phyloP scores from a whole-genome alignment of 164 flowering plant species.

The Aristolochia californica region DNA sequence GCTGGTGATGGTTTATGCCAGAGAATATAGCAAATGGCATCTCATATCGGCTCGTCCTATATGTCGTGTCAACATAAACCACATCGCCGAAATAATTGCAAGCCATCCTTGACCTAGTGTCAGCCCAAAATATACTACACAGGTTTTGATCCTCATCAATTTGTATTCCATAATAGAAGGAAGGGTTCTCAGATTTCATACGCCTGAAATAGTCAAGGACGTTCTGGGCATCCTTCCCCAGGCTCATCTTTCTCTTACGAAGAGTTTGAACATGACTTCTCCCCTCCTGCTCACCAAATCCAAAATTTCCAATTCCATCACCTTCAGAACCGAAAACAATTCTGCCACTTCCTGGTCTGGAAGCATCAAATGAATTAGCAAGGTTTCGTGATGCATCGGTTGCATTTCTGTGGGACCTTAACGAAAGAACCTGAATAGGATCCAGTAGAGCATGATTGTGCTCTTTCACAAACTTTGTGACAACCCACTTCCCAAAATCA shows the following conservation, averaged over 20 bases:
- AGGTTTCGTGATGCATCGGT: constrained; percentile 1
- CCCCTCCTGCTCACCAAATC: constrained; percentile 75
- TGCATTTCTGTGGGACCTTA: constrained; percentile 12
- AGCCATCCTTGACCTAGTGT: constrained; percentile 24
- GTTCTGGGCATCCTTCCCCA: constrained; percentile 65
- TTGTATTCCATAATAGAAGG: constrained; percentile 33
- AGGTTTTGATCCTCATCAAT: constrained; percentile 31
- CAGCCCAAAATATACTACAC: constrained; percentile 38
- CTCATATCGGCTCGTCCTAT: constrained; percentile 26
- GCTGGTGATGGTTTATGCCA: constrained; percentile 42
- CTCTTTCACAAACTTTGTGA: constrained; percentile 60
- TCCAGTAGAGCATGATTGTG: constrained; percentile 50
- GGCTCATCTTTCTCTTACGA: constrained; percentile 23
- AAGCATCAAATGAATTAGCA: constrained; percentile 22
- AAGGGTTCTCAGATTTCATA: constrained; percentile 24
- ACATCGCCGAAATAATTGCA: constrained; percentile 38
- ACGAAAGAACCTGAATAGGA: constrained; percentile 52
- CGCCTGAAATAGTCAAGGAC: constrained; percentile 60
- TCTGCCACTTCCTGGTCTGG: constrained; percentile 50
- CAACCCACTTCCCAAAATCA: constrained; percentile 54
- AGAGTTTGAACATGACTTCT: constrained; percentile 64
- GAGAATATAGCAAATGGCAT: constrained; percentile 35
- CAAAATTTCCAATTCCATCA: constrained; percentile 70
- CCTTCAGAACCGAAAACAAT: constrained; percentile 60
- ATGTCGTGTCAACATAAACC: constrained; percentile 36